Evolutionary conservation across 352 stramenopile species (phyloP).

Genomic region (Globisporangium recalcitrans): DNA sequence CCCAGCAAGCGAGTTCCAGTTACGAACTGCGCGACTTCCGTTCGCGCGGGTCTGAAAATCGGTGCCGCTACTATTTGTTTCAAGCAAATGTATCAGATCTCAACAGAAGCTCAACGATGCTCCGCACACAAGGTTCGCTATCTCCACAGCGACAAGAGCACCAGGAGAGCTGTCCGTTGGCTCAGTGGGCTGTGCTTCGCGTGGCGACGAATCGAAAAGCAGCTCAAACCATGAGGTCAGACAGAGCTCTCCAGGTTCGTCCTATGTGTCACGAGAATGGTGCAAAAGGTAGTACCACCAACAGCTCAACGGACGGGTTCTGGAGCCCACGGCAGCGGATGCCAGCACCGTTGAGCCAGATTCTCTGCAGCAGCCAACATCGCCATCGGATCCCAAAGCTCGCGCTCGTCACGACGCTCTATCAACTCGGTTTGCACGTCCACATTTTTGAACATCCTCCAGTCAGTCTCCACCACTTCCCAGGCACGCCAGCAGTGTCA

Average conservation of each 20-base stretch:
- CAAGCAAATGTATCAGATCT: slow-evolving; percentile 16
- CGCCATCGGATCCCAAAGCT: slow-evolving; percentile 4
- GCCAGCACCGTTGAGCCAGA: background rate
- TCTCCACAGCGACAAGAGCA: background rate
- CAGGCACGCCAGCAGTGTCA: background rate
- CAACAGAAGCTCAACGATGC: background rate
- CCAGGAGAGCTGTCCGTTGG: background rate
- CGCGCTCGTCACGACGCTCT: slow-evolving; percentile 20
- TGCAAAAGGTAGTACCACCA: background rate
- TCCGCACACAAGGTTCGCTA: background rate
- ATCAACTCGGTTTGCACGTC: slow-evolving; percentile 27
- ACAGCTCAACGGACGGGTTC: background rate
- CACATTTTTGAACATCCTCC: slow-evolving; percentile 22
- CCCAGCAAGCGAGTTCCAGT: background rate
- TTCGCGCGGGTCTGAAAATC: slow-evolving; percentile 26
- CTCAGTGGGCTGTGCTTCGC: slow-evolving; percentile 8
- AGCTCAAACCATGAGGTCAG: background rate
- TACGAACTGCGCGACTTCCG: background rate
- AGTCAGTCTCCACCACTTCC: background rate
- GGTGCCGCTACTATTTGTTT: slow-evolving; percentile 30
- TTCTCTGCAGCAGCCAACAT: background rate
- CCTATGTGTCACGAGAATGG: no score
- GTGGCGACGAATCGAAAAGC: slow-evolving; percentile 7
- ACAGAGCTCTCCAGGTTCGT: background rate
- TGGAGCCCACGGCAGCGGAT: slow-evolving; percentile 8